Evolutionary conservation across 495 filamentous ascomycete genomes (phyloP).

Genomic region (Xylona heveae): DNA sequence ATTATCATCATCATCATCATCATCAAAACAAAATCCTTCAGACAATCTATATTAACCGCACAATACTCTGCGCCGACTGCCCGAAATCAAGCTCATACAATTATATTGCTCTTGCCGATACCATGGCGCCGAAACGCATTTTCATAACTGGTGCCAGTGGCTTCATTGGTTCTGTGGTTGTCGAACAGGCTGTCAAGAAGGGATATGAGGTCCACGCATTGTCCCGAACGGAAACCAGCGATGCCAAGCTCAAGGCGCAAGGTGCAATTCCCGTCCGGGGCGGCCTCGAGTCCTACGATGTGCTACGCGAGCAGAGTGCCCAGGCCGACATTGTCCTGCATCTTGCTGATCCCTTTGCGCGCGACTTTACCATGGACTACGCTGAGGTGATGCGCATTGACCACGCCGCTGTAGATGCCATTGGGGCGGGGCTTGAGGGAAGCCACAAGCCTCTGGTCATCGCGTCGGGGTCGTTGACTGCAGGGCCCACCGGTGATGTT

Average conservation of each 20-base stretch:
- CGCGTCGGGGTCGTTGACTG: conserved; percentile 15
- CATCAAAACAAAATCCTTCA: no score
- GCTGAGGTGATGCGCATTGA: conserved; percentile 10
- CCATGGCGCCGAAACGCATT: conserved; percentile 7
- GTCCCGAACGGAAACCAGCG: conserved; percentile 13
- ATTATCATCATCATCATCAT: no score
- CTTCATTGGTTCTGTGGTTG: conserved; percentile 18
- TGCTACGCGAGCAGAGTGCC: conserved; percentile 13
- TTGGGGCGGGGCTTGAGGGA: conserved; percentile 13
- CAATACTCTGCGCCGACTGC: no score
- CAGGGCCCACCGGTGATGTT: conserved; percentile 12
- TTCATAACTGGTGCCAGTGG: conserved; percentile 24
- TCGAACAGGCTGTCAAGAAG: conserved; percentile 12
- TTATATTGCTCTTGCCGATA: neutral
- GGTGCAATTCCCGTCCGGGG: conserved; percentile 18
- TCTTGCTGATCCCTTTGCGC: conserved; percentile 13
- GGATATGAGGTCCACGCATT: conserved; percentile 19
- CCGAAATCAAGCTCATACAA: no score
- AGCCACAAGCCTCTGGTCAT: conserved; percentile 16
- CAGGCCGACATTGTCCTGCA: conserved; percentile 18
- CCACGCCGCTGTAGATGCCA: conserved; percentile 14
- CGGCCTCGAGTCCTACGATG: conserved; percentile 14
- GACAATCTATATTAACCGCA: no score
- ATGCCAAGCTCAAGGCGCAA: conserved; percentile 13
- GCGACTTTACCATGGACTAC: conserved; percentile 3